Conservation (phyloP, 495 filamentous ascomycete species). For the Oidiodendron maius region DNA sequence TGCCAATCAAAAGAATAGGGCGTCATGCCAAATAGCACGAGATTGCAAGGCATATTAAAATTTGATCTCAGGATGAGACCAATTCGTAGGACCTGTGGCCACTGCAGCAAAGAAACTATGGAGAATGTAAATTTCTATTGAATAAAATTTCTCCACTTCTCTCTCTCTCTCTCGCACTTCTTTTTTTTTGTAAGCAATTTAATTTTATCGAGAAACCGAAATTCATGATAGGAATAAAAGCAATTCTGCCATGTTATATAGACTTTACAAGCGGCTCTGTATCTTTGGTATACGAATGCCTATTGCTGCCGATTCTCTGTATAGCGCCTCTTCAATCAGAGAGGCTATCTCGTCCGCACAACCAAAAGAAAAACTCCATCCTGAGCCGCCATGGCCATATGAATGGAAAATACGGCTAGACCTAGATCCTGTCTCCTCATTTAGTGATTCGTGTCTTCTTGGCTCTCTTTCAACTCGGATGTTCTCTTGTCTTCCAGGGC, state of each 20-base stretch:
- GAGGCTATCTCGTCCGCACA: conserved; percentile 33
- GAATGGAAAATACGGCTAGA: conserved; percentile 38
- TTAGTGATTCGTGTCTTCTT: neutral
- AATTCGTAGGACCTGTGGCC: no score
- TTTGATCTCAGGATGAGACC: no score
- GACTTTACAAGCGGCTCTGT: neutral
- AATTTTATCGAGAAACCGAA: no score
- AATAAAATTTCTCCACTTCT: no score
- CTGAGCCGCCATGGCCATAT: conserved; percentile 44
- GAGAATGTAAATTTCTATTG: no score
- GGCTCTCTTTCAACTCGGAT: conserved; percentile 40
- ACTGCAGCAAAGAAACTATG: no score
- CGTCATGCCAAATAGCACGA: no score
- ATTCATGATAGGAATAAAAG: no score
- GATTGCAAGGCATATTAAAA: no score
- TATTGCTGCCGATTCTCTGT: conserved; percentile 5
- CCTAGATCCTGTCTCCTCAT: conserved; percentile 17
- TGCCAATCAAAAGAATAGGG: no score
- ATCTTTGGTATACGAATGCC: neutral
- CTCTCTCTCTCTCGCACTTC: no score
- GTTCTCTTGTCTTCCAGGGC: conserved; percentile 34
- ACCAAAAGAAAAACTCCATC: conserved; percentile 41
- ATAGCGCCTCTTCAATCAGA: conserved; percentile 31
- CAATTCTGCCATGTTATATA: neutral
- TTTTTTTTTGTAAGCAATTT: no score